phyloP scores from a whole-genome alignment of 306 rosid species.

The Cucurbita maxima region DNA sequence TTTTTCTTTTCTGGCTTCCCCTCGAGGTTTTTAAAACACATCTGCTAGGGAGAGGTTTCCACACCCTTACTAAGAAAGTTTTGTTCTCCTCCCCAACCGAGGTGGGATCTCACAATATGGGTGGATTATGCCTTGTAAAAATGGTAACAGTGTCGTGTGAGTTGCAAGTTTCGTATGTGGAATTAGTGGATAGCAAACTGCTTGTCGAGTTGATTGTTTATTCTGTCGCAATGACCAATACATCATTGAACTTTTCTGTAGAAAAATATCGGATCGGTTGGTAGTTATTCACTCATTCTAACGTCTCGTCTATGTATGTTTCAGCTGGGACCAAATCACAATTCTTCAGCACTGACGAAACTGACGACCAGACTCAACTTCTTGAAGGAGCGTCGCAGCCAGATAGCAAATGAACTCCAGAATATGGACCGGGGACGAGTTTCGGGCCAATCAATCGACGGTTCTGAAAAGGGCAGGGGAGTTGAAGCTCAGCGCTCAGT shows the following conservation, averaged over 20 bases:
- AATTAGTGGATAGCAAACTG: neutral
- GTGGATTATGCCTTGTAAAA: neutral
- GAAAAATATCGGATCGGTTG: slow-evolving; percentile 8
- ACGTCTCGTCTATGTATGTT: slow-evolving; percentile 18
- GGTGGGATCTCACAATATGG: too few species aligned
- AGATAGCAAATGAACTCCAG: slow-evolving; percentile 41
- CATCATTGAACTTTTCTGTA: neutral
- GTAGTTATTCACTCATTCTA: neutral
- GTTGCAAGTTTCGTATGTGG: neutral
- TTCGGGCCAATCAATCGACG: slow-evolving; percentile 14
- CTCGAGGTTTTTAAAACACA: too few species aligned
- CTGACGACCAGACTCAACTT: slow-evolving; percentile 64
- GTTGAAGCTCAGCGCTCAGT: slow-evolving; percentile 14
- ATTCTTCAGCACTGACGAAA: slow-evolving; percentile 56
- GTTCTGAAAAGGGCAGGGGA: slow-evolving; percentile 31
- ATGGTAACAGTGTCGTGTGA: neutral
- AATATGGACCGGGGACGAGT: slow-evolving; percentile 35
- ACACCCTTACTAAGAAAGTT: too few species aligned
- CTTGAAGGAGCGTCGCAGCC: slow-evolving; percentile 66
- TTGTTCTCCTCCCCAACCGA: too few species aligned
- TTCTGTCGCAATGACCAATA: neutral
- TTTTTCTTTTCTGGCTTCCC: too few species aligned
- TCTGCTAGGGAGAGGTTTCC: too few species aligned
- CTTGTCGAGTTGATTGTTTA: neutral
- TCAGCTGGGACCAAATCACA: slow-evolving; percentile 42